A percentile compares a stretch with the other conserved stretches of the same genome.
Evolutionary conservation across 805 yeast species (phyloP).

Genomic region (Candida nonsorbophila): DNA sequence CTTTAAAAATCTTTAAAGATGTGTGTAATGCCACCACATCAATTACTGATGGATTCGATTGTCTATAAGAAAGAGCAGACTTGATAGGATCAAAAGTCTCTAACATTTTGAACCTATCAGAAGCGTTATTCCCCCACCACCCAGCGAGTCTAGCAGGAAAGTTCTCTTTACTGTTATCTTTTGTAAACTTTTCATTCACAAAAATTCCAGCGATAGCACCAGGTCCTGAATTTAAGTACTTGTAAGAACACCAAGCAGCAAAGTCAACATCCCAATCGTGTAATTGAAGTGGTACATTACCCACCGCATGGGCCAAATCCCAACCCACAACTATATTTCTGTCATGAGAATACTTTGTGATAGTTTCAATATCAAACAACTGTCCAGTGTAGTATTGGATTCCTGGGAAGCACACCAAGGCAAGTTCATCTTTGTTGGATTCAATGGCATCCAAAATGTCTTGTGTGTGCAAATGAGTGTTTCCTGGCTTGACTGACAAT

Average conservation of each 20-base stretch:
- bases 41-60: constrained; percentile 84
- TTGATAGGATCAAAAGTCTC: constrained; percentile 72
- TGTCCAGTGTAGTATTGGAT: constrained; percentile 93
- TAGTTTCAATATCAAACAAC: constrained; percentile 64
- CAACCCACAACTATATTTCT: constrained; percentile 67
- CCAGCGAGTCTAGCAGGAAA: constrained; percentile 77
- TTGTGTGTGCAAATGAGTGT: constrained; percentile 53
- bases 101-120: constrained; percentile 71
- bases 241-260: constrained; percentile 93
- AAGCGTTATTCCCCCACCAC: constrained; percentile 91
- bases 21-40: constrained; percentile 72
- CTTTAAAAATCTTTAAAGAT: constrained; percentile 55
- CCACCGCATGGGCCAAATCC: constrained; percentile 95
- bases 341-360: constrained; percentile 58
- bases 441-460: constrained; percentile 56
- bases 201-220: constrained; percentile 89
- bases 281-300: constrained; percentile 69
- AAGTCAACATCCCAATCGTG: constrained; percentile 92
- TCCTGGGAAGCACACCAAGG: constrained; percentile 78
- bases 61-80: constrained; percentile 86
- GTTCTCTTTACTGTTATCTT: constrained; percentile 18
- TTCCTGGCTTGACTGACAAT: constrained; percentile 54
- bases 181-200: constrained; percentile 53
- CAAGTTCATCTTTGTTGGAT: constrained; percentile 53
- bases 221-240: constrained; percentile 88